Evolutionary conservation across 306 rosid species (phyloP), one percentile per base, ranked within the genome.

Genomic region (Carpinus fangiana): DNA sequence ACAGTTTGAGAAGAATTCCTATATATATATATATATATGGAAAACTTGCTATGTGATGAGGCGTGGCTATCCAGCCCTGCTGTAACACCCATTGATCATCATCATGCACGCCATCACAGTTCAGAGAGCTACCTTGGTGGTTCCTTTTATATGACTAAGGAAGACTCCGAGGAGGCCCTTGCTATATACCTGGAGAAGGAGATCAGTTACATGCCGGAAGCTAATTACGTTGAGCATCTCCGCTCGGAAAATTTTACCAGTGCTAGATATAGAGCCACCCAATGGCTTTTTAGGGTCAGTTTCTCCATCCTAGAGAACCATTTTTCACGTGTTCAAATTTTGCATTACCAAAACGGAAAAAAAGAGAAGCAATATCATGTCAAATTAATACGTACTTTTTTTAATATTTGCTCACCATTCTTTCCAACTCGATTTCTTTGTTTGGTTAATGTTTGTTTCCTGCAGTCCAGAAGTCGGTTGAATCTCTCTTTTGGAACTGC

Each of bases 231-330:
- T 28, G 77, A 72, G 45, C 61, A 74, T 43, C 82, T 89, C 18
- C 65, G 54, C 8, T 78, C 77, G 2, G 69, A 80, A 21, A 31
- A 78, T 54, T 72, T 89, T 82, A 73, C 45, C n/a, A 18, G 59
- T 84, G 14, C 85, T 66, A 87, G 92, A 84, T 45, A 73, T 62
- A 84, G 67, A 72, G 73, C 75, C 26, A 84, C 81, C 64, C 89
- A 83, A 72, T 87, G 90, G 90, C 73, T 89, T 79, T 62, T 86
- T 79, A 78, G 87, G 92, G 92, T 89, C 20, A 41, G 80, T 70
- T 4, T 45, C 11, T 12, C 12, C 0, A 38, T 38, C 41, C 41
- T 38, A 38, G 41, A 38, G 4, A 38, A 38, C 0, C 41, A 38
- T 38, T 38, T 38, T 38, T 38, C 41, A 38, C 34, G 34, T 31